These are phyloP conservation scores for Apiospora hydei DNA, from an alignment of 2,329 filamentous ascomycete species.

Conservation along the genomic window DNA sequence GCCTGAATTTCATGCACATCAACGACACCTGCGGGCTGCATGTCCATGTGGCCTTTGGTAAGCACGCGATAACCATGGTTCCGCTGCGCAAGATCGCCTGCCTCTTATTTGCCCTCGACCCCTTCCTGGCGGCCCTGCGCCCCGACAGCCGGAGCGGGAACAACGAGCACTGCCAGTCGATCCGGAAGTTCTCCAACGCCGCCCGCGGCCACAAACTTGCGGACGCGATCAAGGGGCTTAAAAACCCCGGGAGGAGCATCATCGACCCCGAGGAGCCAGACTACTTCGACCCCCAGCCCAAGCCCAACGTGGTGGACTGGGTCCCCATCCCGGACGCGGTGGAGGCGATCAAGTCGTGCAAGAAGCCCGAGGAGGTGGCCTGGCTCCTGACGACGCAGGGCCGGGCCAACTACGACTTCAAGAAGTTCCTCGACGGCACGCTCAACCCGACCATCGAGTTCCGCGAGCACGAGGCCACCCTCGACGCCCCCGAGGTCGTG, in stretches of 20 bases:
- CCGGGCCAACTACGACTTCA: conserved; percentile 3
- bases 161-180: background rate
- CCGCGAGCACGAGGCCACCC: background rate
- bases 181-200: background rate
- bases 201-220: background rate
- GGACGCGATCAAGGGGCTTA: background rate
- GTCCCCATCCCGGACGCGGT: background rate
- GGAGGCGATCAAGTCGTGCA: background rate
- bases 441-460: background rate
- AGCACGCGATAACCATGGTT: conserved; percentile 28
- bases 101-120: conserved; percentile 32
- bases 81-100: conserved; percentile 29
- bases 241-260: too few relatives aligned
- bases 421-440: background rate
- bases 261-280: too few relatives aligned
- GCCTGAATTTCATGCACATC: conserved; percentile 26
- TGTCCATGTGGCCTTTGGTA: conserved; percentile 34
- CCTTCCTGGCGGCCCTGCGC: conserved; percentile 31
- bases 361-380: background rate
- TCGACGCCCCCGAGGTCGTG: background rate
- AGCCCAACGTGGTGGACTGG: background rate
- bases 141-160: background rate
- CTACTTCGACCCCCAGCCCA: too few relatives aligned
- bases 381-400: background rate
- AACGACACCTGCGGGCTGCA: conserved; percentile 33